Evolutionary conservation across 495 filamentous ascomycete species (phyloP).

Genomic region (Hypoxylon trugodes): DNA sequence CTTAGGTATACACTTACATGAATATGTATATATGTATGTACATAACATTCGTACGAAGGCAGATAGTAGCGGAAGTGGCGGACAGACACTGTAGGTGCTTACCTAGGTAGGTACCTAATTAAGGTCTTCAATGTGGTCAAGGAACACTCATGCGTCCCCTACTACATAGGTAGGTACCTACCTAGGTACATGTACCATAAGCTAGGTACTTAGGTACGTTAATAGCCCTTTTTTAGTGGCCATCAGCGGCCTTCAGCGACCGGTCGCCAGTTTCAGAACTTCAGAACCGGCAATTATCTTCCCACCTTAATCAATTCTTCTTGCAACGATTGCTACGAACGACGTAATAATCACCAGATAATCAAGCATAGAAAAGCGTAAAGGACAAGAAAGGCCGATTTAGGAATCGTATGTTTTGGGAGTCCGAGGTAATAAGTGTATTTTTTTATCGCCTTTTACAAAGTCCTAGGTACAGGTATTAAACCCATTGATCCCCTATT

Average conservation of each 20-base stretch:
- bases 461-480: background rate
- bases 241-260: slow-evolving; percentile 7
- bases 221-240: background rate
- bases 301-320: slow-evolving; percentile 3
- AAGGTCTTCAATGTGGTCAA: no score
- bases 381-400: background rate
- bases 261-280: slow-evolving; percentile 19
- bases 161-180: slow-evolving; percentile 4
- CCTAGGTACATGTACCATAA: background rate
- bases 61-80: no score
- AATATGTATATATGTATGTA: no score
- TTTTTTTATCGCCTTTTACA: background rate
- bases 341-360: slow-evolving; percentile 13
- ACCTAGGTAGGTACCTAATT: background rate
- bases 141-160: no score
- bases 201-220: background rate
- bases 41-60: no score
- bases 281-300: slow-evolving; percentile 21
- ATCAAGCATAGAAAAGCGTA: background rate
- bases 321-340: background rate
- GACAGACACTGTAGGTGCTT: background rate
- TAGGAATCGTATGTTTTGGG: slow-evolving; percentile 3
- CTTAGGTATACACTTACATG: no score
- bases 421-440: background rate
- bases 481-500: background rate